phyloP scores from a whole-genome alignment of 495 filamentous ascomycete genomes.

The Thermothielavioides terrestris region DNA sequence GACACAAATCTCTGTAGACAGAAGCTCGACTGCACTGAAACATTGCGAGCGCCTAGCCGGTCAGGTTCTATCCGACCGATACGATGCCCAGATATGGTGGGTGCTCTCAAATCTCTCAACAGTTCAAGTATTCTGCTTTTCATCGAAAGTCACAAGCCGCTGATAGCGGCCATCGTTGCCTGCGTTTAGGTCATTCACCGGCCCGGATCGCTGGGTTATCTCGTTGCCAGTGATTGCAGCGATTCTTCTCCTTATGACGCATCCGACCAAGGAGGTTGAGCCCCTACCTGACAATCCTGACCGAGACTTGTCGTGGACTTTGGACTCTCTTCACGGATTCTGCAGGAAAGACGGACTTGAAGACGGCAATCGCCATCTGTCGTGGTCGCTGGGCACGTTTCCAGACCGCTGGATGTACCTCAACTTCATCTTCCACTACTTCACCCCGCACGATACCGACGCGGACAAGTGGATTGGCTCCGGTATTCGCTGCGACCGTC shows the following conservation, averaged over 20 bases:
- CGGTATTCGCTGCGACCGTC: background rate
- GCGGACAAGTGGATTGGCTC: background rate
- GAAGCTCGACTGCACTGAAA: background rate
- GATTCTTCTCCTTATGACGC: background rate
- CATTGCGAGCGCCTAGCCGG: no score
- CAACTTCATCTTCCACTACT: background rate
- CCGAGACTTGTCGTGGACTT: background rate
- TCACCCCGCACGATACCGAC: background rate
- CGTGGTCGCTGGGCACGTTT: background rate
- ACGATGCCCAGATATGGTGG: background rate
- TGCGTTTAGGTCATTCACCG: background rate
- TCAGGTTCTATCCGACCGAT: background rate
- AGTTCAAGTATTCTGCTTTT: background rate
- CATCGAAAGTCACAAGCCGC: background rate
- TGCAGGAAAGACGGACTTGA: background rate
- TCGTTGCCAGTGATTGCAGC: background rate
- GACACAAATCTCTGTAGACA: background rate
- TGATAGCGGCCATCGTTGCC: background rate
- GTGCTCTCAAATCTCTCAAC: background rate
- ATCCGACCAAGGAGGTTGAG: background rate
- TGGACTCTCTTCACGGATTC: background rate
- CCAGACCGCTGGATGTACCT: background rate
- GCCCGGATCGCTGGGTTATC: background rate
- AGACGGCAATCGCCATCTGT: background rate
- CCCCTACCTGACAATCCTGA: background rate